phyloP scores from a whole-genome alignment of 2,329 filamentous ascomycete species.

The Pyrenophora teres region DNA sequence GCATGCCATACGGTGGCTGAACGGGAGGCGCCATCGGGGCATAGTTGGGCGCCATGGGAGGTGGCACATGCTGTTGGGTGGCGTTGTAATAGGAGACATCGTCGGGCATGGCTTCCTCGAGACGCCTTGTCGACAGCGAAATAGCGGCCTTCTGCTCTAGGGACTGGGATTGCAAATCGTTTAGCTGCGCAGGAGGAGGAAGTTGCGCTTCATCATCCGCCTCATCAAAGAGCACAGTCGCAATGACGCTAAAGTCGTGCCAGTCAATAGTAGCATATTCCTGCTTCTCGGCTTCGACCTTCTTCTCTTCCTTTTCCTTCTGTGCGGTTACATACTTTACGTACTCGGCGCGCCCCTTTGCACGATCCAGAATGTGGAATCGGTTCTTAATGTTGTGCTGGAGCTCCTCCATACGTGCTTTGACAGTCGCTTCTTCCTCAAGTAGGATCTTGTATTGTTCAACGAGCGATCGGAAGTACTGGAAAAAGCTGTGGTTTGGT shows the following conservation, averaged over 20 bases:
- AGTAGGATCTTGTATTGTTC: conserved; percentile 90
- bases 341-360: conserved; percentile 86
- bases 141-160: conserved; percentile 93
- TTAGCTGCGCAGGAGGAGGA: conserved; percentile 84
- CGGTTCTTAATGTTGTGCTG: conserved; percentile 77
- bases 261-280: conserved; percentile 90
- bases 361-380: conserved; percentile 76
- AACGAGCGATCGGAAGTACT: conserved; percentile 89
- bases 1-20: conserved; percentile 31
- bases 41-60: conserved; percentile 37
- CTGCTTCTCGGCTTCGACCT: conserved; percentile 78
- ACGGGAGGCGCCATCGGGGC: conserved; percentile 37
- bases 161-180: conserved; percentile 90
- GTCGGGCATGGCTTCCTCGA: conserved; percentile 93
- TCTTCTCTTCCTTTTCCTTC: conserved; percentile 86
- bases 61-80: conserved; percentile 36
- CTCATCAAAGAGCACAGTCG: conserved; percentile 91
- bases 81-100: conserved; percentile 57
- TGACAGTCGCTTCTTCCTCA: conserved; percentile 71
- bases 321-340: conserved; percentile 81
- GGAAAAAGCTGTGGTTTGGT: conserved; percentile 93
- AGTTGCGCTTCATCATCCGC: conserved; percentile 84
- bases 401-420: conserved; percentile 73
- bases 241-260: conserved; percentile 96
- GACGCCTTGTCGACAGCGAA: conserved; percentile 80